Base-by-base conservation (phyloP, 2,329 filamentous ascomycete species). In the Trichoderma koningiopsis region DNA sequence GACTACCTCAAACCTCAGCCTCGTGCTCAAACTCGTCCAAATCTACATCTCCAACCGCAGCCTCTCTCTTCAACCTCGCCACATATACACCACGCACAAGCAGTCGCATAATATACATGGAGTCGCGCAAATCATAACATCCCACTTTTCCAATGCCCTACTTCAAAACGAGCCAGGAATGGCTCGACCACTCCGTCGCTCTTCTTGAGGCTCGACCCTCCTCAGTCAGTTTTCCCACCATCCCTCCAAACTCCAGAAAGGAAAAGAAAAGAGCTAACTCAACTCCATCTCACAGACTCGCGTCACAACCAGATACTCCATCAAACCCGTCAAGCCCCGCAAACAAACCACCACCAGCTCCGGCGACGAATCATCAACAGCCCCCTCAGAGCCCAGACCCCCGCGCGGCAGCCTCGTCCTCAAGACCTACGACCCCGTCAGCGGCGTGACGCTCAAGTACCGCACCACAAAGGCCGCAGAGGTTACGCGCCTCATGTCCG, bases 291-390 rank as follows among this genome's bases (percentile, higher is more conserved):
- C 33, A 47, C 76, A 97, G 94, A 94, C 95, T 59, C 88, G 90
- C 77, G 93, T 98, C 83, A 96, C 93, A 74, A 97, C 94, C 72
- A 94, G 92, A 85, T 99, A 98, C 88, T 91, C 89, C 78, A 89
- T 95, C 78, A 82, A 84, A 40, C 83, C 85, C 52, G 77, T 80
- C 49, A 78, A 77, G 40, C 74, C 75, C 22, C 64, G 64, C 64
- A 67, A 67, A 59, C 24, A 35, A 14, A 27, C 33, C n/a, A 22
- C 33, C 11, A 58, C 59, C 33, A 76, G 77, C 60, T 61, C 75
- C 70, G 47, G 33, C 57, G 43, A 68, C 24, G 57, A 61, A 33
- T 58, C 56, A 27, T 58, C 56, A 27, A 24, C 47, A 24, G 31
- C 47, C 3, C 72, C 73, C 57, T 74, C 73, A 58, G 72, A 78